Percentiles rank a stretch among this genome's conserved stretches.
These are phyloP conservation scores for Starmerella geochares DNA, from an alignment of 805 yeast genomes.

Conservation along the genomic window DNA sequence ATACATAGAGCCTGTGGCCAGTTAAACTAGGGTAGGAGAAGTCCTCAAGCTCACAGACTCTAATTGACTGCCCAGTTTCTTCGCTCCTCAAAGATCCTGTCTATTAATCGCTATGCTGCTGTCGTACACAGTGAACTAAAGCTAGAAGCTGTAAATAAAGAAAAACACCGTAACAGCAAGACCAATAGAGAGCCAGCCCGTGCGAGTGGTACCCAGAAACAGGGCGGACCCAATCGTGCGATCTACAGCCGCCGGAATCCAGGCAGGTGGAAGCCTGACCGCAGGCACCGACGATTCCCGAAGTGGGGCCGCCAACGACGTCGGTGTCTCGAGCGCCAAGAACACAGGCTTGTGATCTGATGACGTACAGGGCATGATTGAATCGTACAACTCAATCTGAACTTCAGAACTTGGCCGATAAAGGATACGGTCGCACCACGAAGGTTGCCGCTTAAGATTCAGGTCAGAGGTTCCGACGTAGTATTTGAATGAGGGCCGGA, in stretches of 20 bases:
- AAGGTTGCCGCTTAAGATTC: conserved; percentile 54
- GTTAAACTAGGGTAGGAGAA: too few species aligned
- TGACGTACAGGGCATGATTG: conserved; percentile 32
- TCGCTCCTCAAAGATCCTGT: too few species aligned
- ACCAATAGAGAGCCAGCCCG: neutral
- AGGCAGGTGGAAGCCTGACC: neutral
- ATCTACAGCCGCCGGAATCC: neutral
- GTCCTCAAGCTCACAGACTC: too few species aligned
- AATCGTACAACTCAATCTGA: neutral
- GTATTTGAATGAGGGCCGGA: conserved; percentile 76
- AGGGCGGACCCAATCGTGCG: neutral
- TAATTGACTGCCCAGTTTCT: too few species aligned
- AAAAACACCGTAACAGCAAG: neutral
- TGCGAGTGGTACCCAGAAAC: neutral
- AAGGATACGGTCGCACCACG: conserved; percentile 85
- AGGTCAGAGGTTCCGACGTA: conserved; percentile 41
- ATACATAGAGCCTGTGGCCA: too few species aligned
- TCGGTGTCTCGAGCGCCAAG: neutral
- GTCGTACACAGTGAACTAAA: too few species aligned
- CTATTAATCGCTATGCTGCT: too few species aligned
- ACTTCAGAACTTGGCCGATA: conserved; percentile 28
- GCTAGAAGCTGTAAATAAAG: neutral
- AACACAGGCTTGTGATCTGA: conserved; percentile 71
- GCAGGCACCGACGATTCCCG: neutral
- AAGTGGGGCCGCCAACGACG: neutral